Evolutionary conservation across 2,329 filamentous ascomycete species (phyloP), one percentile per base, ranked within the genome.

Genomic region (Fusarium papillatum): DNA sequence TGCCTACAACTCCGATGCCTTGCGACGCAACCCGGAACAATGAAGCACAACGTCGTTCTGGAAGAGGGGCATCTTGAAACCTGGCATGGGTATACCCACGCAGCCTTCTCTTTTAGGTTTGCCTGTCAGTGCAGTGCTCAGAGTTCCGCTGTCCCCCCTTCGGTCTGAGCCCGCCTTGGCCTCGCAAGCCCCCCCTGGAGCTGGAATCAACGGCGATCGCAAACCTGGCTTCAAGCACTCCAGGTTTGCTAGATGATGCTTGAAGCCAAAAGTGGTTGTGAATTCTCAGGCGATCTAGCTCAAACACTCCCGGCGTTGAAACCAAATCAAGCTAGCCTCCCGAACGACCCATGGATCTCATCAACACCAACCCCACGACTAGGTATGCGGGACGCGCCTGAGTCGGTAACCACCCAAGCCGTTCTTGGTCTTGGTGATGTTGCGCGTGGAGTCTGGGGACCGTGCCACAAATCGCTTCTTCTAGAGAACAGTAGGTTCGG

Each of bases 321-420:
- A 41, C 74, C 69, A 63, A 38, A 79, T 73, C 13, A 17, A 79
- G 78, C 60, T 79, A 79, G 78, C 43, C 66, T 62, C 65, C 46
- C 38, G 53, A 22, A 31, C 29, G 29, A 63, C 41, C 60, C 53
- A 62, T 53, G 76, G 69, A 63, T n/a, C 36, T 22, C 34, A 16
- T 63, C 63, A 65, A 43, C 31, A 55, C 64, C 65, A 72, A 64
- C 64, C 66, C 69, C 67, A 70, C 69, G 73, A 43, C 63, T 55
- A 46, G 38, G 24, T 61, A 66, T 62, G 50, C 73, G 53, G 38
- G 64, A 66, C 67, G 70, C 66, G 74, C 70, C 70, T 72, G 76
- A 77, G 64, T 66, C 50, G 70, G 72, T 66, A 72, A 68, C 70
- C 48, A 48, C 48, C 55, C 53, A 65, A 55, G 29, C 64, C 39